Percentiles rank a stretch among this genome's conserved stretches.
These are phyloP conservation scores for Penicillium sp. DNA, from an alignment of 2,329 filamentous ascomycete genomes.

Conservation along the genomic window DNA sequence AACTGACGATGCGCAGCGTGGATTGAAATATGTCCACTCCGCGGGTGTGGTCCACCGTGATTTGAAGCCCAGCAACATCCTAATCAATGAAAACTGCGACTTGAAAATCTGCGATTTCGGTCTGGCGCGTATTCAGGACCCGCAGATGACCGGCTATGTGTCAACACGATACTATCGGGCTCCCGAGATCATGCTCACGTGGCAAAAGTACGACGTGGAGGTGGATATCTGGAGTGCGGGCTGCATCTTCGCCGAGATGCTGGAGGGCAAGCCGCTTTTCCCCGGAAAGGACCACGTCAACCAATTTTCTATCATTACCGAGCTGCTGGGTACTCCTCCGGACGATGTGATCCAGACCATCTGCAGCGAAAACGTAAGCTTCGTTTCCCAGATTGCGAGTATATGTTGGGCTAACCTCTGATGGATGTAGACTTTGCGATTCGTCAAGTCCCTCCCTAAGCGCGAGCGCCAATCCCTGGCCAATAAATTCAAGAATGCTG, in stretches of 20 bases:
- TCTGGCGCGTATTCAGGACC: constrained; percentile 94
- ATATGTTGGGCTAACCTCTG: constrained; percentile 24
- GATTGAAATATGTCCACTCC: constrained; percentile 98
- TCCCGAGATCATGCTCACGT: constrained; percentile 99
- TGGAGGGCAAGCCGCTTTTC: constrained; percentile 96
- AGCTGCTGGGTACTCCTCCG: constrained; percentile 90
- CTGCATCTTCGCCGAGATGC: constrained; percentile 99
- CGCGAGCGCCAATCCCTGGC: constrained; percentile 82
- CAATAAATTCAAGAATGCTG: constrained; percentile 94
- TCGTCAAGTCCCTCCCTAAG: constrained; percentile 95
- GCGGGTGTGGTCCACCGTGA: constrained; percentile 97
- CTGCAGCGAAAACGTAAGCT: constrained; percentile 88
- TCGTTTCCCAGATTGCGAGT: background rate
- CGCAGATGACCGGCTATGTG: constrained; percentile 99
- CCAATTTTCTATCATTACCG: constrained; percentile 99
- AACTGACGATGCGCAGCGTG: constrained; percentile 61
- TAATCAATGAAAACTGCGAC: constrained; percentile 99
- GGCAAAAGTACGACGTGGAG: constrained; percentile 99
- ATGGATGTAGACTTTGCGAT: constrained; percentile 73
- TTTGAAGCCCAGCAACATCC: constrained; percentile 96
- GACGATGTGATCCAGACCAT: constrained; percentile 99
- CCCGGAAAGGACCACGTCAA: constrained; percentile 99
- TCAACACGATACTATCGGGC: constrained; percentile 98
- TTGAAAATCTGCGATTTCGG: constrained; percentile 99
- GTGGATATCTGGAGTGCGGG: constrained; percentile 99